Evolutionary conservation across 306 rosid species (phyloP).

Genomic region (Mimosa pudica): DNA sequence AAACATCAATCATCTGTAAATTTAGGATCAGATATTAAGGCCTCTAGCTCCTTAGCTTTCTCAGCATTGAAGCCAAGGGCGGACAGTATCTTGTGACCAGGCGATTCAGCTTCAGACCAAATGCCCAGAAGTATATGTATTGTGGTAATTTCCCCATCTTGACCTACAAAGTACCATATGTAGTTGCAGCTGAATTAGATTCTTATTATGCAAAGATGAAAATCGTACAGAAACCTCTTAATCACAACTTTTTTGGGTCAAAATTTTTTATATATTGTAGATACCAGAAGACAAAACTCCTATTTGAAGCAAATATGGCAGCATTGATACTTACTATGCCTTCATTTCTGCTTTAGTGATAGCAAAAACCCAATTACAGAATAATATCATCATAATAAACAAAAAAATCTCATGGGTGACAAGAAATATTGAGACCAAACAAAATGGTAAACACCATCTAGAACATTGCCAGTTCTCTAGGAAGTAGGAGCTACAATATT

Average conservation of each 20-base stretch:
- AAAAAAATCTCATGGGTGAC: constrained; percentile 17
- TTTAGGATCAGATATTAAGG: constrained; percentile 51
- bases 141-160: constrained; percentile 58
- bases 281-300: neutral
- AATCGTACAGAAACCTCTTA: constrained; percentile 9
- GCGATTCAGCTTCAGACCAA: constrained; percentile 66
- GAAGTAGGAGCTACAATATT: neutral
- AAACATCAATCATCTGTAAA: constrained; percentile 48
- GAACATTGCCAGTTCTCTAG: neutral
- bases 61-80: constrained; percentile 58
- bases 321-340: neutral
- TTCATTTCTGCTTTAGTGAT: neutral
- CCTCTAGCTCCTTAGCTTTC: constrained; percentile 66
- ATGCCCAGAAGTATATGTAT: constrained; percentile 64
- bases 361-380: neutral
- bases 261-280: neutral
- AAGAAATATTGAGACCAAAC: neutral
- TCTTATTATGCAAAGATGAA: constrained; percentile 9
- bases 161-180: constrained; percentile 43
- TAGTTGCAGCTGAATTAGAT: constrained; percentile 9
- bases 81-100: constrained; percentile 62
- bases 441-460: constrained; percentile 15
- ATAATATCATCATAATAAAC: constrained; percentile 10
- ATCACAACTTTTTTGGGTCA: neutral
- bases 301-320: neutral